phyloP scores from a whole-genome alignment of 306 rosid species.

The Pyrus betulifolia region DNA sequence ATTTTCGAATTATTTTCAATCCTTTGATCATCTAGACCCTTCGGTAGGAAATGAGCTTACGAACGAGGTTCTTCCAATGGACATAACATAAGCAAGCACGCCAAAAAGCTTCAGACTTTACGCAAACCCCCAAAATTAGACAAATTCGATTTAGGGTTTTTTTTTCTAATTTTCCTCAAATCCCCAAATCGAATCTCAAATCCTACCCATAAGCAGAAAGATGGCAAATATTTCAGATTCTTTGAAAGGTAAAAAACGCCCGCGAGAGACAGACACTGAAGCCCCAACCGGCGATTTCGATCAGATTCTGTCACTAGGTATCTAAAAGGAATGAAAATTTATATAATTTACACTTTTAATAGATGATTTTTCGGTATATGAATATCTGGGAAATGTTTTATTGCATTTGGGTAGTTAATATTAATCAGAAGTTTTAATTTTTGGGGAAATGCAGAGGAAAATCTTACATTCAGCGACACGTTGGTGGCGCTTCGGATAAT shows the following conservation, averaged over 20 bases:
- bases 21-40: no score
- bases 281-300: conserved; percentile 13
- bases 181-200: neutral
- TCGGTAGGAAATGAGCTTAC: neutral
- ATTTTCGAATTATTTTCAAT: no score
- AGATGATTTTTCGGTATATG: neutral
- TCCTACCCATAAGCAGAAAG: neutral
- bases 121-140: neutral
- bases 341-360: neutral
- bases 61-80: neutral
- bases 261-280: conserved; percentile 19
- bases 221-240: conserved; percentile 23
- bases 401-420: neutral
- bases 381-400: neutral
- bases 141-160: neutral
- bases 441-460: conserved; percentile 46
- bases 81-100: neutral
- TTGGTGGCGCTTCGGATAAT: conserved; percentile 81
- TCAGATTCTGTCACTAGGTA: conserved; percentile 25
- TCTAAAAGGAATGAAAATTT: no score
- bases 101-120: neutral
- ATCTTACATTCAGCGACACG: conserved; percentile 71
- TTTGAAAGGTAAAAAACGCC: conserved; percentile 29
- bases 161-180: neutral
- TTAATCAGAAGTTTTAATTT: neutral